phyloP scores from a whole-genome alignment of 2,329 filamentous ascomycete genomes.

The Pseudonectria foliicola region DNA sequence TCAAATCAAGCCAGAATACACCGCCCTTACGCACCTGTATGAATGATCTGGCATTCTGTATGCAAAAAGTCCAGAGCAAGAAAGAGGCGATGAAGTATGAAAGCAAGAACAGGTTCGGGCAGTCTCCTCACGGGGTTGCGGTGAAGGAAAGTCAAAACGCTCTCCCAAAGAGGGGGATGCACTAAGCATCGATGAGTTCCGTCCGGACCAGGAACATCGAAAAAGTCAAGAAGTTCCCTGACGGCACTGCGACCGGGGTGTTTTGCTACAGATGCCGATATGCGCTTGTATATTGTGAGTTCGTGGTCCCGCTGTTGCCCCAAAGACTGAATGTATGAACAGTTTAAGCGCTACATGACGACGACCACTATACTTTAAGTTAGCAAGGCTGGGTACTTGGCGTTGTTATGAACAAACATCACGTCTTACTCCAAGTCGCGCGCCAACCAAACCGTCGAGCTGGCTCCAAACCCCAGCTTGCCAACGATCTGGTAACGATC shows the following conservation, averaged over 20 bases:
- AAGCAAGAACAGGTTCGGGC: conserved; percentile 25
- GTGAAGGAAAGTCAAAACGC: conserved; percentile 29
- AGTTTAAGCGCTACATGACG: conserved; percentile 30
- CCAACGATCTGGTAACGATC: conserved; percentile 31
- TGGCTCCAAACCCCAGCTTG: conserved; percentile 34
- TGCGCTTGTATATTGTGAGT: conserved; percentile 35
- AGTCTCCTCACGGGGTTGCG: conserved; percentile 33
- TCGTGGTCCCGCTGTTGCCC: conserved; percentile 26
- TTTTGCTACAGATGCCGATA: conserved; percentile 18
- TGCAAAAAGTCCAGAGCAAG: conserved; percentile 40
- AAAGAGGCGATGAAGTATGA: conserved; percentile 33
- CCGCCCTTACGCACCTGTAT: conserved; percentile 31
- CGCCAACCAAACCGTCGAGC: conserved; percentile 35
- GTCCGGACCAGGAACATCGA: conserved; percentile 28
- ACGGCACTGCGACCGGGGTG: conserved; percentile 27
- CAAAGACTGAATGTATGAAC: conserved; percentile 20
- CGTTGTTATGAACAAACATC: not conserved
- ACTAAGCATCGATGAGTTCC: conserved; percentile 31
- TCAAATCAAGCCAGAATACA: conserved; percentile 8
- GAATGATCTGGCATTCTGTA: conserved; percentile 36
- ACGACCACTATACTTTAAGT: conserved; percentile 10
- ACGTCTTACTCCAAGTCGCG: conserved; percentile 21
- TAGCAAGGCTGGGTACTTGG: not conserved
- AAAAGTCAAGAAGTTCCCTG: conserved; percentile 30
- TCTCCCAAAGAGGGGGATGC: conserved; percentile 37